Percentiles rank a stretch among this genome's conserved stretches.
Evolutionary conservation across 2,329 filamentous ascomycete species (phyloP).

Genomic region (Fusarium globosum): DNA sequence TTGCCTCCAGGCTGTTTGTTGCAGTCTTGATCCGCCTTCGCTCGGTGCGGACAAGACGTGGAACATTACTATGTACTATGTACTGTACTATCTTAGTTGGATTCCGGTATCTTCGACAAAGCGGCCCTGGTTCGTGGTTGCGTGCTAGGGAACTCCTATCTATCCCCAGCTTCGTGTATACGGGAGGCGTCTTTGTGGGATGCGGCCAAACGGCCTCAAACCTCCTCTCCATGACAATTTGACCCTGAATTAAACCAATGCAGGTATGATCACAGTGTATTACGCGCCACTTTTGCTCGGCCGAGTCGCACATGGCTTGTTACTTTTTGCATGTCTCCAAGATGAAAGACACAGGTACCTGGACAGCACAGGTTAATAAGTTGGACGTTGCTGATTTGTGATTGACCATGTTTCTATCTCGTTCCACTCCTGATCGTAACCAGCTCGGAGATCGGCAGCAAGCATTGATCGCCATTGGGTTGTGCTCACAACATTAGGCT

Average conservation of each 20-base stretch:
- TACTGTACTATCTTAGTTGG: neutral
- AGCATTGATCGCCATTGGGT: constrained; percentile 16
- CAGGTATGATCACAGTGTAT: neutral
- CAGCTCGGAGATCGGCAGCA: constrained; percentile 26
- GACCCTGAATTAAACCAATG: constrained; percentile 10
- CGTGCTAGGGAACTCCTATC: constrained; percentile 1
- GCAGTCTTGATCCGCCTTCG: constrained; percentile 7
- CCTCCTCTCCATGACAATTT: neutral
- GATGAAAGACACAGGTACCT: neutral
- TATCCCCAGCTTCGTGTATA: neutral
- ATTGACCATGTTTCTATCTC: neutral
- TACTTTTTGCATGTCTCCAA: neutral
- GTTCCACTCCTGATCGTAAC: constrained; percentile 6
- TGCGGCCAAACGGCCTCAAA: constrained; percentile 19
- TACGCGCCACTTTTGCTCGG: constrained; percentile 10
- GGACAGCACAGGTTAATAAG: neutral
- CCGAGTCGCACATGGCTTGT: constrained; percentile 11
- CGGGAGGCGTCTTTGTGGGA: constrained; percentile 17
- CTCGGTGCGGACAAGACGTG: neutral
- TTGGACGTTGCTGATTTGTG: neutral
- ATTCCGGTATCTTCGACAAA: constrained; percentile 13
- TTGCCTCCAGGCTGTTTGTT: constrained; percentile 25
- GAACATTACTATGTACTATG: neutral
- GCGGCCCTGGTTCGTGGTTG: constrained; percentile 11
- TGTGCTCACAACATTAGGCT: constrained; percentile 13